phyloP scores from a whole-genome alignment of 139 green algal species.

The Tetraselmis chui region DNA sequence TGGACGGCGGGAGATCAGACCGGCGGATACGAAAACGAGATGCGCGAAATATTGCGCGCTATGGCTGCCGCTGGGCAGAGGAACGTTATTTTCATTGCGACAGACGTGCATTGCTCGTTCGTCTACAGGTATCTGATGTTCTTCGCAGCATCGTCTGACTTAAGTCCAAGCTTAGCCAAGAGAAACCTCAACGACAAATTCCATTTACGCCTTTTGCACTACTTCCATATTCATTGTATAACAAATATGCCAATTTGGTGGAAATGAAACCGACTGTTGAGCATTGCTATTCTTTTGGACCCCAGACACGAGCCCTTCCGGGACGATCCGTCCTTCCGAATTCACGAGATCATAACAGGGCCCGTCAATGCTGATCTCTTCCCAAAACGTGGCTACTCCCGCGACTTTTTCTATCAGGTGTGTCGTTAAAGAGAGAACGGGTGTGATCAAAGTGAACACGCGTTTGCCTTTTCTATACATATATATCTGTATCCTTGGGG shows the following conservation, averaged over 20 bases:
- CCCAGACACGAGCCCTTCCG: background rate
- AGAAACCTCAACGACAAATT: too few species aligned
- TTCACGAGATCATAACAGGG: background rate
- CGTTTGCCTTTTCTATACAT: too few species aligned
- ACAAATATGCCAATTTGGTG: too few species aligned
- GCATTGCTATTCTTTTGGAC: too few species aligned
- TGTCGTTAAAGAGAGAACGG: background rate
- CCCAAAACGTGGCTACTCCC: background rate
- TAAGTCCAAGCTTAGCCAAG: too few species aligned
- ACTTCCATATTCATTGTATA: too few species aligned
- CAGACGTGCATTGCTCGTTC: background rate
- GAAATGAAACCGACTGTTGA: too few species aligned
- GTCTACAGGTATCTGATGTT: background rate
- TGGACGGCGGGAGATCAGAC: background rate
- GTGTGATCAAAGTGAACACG: background rate
- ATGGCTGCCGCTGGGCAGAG: background rate
- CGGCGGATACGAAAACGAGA: background rate
- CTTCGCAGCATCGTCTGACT: too few species aligned
- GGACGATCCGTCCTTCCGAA: background rate
- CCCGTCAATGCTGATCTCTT: background rate
- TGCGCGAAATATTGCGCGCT: background rate
- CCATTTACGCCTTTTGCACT: too few species aligned
- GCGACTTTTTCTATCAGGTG: background rate
- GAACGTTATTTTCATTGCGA: background rate
- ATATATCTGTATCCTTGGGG: too few species aligned